These are phyloP conservation scores for Globisporangium megalacanthum DNA, from an alignment of 352 stramenopile species.

Conservation along the genomic window DNA sequence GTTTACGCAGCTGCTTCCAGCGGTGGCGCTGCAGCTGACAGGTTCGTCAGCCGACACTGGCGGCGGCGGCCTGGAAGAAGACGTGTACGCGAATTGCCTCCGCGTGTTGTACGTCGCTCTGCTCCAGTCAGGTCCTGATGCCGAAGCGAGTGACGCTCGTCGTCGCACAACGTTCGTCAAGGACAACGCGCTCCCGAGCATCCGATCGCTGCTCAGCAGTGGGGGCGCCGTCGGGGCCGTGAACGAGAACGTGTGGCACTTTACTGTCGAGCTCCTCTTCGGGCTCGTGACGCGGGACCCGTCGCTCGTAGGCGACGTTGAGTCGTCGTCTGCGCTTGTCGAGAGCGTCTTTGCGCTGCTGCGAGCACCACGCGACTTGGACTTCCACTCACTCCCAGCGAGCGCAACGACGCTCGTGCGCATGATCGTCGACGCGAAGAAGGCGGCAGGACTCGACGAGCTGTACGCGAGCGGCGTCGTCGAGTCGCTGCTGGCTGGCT, in stretches of 20 bases:
- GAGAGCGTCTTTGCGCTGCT: slow-evolving; percentile 26
- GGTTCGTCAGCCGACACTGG: slow-evolving; percentile 1
- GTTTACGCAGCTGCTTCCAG: slow-evolving; percentile 49
- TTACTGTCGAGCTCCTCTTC: slow-evolving; percentile 43
- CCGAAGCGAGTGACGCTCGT: slow-evolving; percentile 13
- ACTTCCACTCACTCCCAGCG: slow-evolving; percentile 23
- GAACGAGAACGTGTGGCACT: slow-evolving; percentile 45
- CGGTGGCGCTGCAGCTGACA: slow-evolving; percentile 27
- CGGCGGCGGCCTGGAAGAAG: slow-evolving; percentile 13
- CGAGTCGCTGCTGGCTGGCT: slow-evolving; percentile 14
- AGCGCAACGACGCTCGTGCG: slow-evolving; percentile 31
- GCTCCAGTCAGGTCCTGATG: slow-evolving; percentile 37
- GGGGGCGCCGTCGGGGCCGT: not conserved
- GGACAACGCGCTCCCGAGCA: slow-evolving; percentile 35
- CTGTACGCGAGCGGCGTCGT: slow-evolving; percentile 32
- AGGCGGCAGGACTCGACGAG: slow-evolving; percentile 8
- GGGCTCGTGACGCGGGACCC: slow-evolving; percentile 32
- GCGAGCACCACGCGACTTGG: slow-evolving; percentile 16
- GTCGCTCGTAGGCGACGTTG: slow-evolving; percentile 18
- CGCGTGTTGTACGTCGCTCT: slow-evolving; percentile 43
- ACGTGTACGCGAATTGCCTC: slow-evolving; percentile 37
- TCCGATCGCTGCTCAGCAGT: slow-evolving; percentile 21
- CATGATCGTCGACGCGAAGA: slow-evolving; percentile 19
- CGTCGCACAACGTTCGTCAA: slow-evolving; percentile 33
- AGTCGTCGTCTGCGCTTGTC: slow-evolving; percentile 17